These are phyloP conservation scores for Aspergillus carlsbadensis DNA, from an alignment of 495 filamentous ascomycete genomes.

Conservation along the genomic window DNA sequence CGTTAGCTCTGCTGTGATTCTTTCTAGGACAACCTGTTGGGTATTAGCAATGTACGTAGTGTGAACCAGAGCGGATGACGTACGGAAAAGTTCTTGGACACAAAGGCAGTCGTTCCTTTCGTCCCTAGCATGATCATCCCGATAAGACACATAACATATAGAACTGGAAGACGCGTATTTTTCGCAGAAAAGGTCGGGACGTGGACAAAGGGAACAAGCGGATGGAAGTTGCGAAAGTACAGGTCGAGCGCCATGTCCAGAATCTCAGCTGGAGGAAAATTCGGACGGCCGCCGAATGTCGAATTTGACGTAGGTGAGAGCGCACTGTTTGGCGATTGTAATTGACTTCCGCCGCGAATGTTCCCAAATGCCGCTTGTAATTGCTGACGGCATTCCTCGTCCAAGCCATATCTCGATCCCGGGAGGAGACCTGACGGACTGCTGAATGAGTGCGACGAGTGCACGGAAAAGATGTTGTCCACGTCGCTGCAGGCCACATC, in stretches of 20 bases:
- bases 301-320: slow-evolving; percentile 28
- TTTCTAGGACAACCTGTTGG: slow-evolving; percentile 38
- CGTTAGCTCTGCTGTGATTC: slow-evolving; percentile 40
- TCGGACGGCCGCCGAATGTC: slow-evolving; percentile 24
- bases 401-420: slow-evolving; percentile 46
- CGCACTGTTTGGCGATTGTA: slow-evolving; percentile 27
- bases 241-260: slow-evolving; percentile 57
- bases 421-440: slow-evolving; percentile 27
- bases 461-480: slow-evolving; percentile 46
- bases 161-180: slow-evolving; percentile 37
- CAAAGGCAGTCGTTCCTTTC: slow-evolving; percentile 47
- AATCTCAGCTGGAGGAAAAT: slow-evolving; percentile 52
- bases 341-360: slow-evolving; percentile 15
- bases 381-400: slow-evolving; percentile 48
- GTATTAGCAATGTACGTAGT: slow-evolving; percentile 12
- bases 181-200: slow-evolving; percentile 51
- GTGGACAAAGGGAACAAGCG: slow-evolving; percentile 52
- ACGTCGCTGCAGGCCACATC: slow-evolving; percentile 40
- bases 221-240: slow-evolving; percentile 51
- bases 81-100: slow-evolving; percentile 46
- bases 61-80: not conserved
- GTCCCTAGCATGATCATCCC: slow-evolving; percentile 52
- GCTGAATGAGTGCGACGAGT: slow-evolving; percentile 20
- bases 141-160: slow-evolving; percentile 53
- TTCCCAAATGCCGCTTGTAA: slow-evolving; percentile 41